These are phyloP conservation scores for Zoysia pacifica DNA, from an alignment of 176 grass and related monocot species.

Conservation along the genomic window DNA sequence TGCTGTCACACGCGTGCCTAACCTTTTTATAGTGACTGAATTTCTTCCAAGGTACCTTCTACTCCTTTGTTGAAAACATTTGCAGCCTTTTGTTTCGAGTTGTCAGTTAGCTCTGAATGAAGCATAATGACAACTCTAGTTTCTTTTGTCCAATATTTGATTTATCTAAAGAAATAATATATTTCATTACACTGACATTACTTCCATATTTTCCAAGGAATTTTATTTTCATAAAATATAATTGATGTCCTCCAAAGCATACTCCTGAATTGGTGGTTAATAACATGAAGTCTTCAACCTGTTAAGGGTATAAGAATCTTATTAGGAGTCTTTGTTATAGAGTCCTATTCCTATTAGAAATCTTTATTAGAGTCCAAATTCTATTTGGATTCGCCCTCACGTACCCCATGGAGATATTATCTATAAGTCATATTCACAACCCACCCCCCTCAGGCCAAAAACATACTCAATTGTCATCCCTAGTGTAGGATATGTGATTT, in stretches of 20 bases:
- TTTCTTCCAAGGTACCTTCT: conserved; percentile 93
- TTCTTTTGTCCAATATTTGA: background rate
- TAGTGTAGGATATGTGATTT: background rate
- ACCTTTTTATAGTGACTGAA: conserved; percentile 93
- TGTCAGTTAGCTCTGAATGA: background rate
- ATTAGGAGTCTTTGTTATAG: too few relatives aligned
- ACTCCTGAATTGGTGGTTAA: background rate
- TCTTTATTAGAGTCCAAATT: too few relatives aligned
- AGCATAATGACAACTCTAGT: background rate
- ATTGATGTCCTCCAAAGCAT: background rate
- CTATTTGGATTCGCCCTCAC: too few relatives aligned
- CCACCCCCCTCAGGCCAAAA: background rate
- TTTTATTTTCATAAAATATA: background rate
- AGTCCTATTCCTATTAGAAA: too few relatives aligned
- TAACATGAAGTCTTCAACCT: background rate
- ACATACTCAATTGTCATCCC: background rate
- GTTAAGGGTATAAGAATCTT: too few relatives aligned
- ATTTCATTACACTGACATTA: background rate
- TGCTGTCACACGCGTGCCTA: conserved; percentile 81
- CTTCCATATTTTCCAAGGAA: background rate
- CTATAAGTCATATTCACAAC: background rate
- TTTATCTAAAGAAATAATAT: background rate
- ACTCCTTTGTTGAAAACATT: conserved; percentile 31
- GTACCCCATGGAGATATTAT: too few relatives aligned
- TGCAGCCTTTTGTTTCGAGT: conserved; percentile 22